Evolutionary conservation across 164 flowering plant genomes (phyloP), one percentile per base, ranked within the genome.

Genomic region (Vitis amurensis): DNA sequence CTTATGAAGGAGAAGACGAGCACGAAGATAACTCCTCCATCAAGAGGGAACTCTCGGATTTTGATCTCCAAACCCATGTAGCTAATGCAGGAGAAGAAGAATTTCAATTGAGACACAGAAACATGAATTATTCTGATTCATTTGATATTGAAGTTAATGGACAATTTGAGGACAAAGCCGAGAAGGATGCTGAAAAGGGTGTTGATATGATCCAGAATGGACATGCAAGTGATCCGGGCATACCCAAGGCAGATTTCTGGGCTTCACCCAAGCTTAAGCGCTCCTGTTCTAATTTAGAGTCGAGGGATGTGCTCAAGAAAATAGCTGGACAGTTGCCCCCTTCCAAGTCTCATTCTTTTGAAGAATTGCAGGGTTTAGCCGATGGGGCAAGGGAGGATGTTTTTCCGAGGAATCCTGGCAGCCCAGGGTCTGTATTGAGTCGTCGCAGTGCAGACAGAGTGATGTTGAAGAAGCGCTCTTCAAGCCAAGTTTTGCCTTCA

Each of bases 221-320:
- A 37, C 94, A 94, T 78, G 30, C 87, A 13, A 92, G 99, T 77
- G 99, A 94, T 80, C 97, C 99, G 3, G 99, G 99, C 13, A 69
- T 78, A 4, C 80, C 70, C 11, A 89, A 77, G 71, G 78, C 73
- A 3, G 77, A 80, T 55, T 81, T 76, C 68, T 86, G 89, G 89
- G 85, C 82, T 50, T 83, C 94, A 14, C 97, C 97, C 0, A 75
- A 76, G 85, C 90, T 92, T 17, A 77, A 84, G 71, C 91, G 97
- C 14, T 89, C 99, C 1, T 94, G 99, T 80, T 92, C 97, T 4
- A 83, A 86, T 71, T 63, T 92, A 16, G 97, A 86, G 74, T 81
- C 83, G 0, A 77, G 89, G 50, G 70, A 68, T 50, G 73, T 88
- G 72, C 71, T 81, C 0, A 79, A 68, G 63, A 83, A 68, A 74